phyloP scores from a whole-genome alignment of 73 alveolate species.

The Uronychia setigera region DNA sequence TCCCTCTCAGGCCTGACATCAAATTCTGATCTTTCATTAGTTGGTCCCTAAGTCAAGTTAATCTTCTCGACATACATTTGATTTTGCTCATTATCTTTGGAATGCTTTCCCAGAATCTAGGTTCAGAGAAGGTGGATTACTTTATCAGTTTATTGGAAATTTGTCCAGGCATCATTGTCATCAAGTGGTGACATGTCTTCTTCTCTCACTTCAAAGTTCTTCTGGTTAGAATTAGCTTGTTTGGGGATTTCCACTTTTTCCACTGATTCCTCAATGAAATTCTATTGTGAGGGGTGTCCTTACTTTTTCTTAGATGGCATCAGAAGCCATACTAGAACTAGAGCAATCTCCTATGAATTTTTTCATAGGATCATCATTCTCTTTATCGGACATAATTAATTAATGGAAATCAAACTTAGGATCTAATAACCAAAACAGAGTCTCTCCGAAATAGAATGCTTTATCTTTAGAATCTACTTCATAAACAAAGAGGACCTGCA shows the following conservation, averaged over 20 bases:
- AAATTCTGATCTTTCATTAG: background rate
- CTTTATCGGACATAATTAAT: background rate
- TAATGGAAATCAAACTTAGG: background rate
- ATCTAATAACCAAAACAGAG: too few relatives aligned
- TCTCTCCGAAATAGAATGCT: too few relatives aligned
- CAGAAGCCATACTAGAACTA: background rate
- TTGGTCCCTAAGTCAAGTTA: background rate
- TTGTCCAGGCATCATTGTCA: background rate
- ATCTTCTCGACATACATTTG: background rate
- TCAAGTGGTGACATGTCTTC: background rate
- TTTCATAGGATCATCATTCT: background rate
- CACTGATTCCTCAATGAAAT: background rate
- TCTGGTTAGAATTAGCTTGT: background rate
- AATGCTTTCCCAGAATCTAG: background rate
- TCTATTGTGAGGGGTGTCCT: background rate
- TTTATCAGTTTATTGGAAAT: background rate
- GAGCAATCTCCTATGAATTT: background rate
- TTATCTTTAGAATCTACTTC: too few relatives aligned
- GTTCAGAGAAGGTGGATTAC: background rate
- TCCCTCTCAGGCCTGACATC: background rate
- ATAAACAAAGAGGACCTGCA: too few relatives aligned
- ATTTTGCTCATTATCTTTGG: background rate
- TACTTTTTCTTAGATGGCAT: background rate
- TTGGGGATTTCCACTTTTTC: background rate
- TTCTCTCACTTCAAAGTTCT: background rate